Evolutionary conservation across 257 asterid genomes (phyloP), one percentile per base, ranked within the genome.

Genomic region (Solanum lignicaule): DNA sequence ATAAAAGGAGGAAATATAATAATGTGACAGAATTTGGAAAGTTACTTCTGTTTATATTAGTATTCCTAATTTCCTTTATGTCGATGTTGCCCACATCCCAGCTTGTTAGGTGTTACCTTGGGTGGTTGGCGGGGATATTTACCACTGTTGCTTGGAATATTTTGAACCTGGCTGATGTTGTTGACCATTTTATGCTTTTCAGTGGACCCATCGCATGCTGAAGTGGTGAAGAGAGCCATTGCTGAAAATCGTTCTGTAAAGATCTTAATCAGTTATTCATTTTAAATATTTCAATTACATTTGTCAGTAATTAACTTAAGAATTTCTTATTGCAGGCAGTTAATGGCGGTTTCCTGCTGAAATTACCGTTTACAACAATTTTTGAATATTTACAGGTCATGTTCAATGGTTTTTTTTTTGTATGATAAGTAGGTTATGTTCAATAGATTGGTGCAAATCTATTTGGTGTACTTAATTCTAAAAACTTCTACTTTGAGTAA

Each of bases 341-440:
- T 68, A 88, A 68, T 16, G 85, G 89, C 38, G 99, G 98, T 90
- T 75, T 68, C 89, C 93, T 95, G 88, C 83, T 97, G 93, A 97
- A 97, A 92, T 94, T 97, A 90, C 95, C 98, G 29, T 95, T 93
- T 58, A 95, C 99, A 35, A 95, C 99, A 74, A 96, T 97, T 79
- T 97, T 97, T 27, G 99, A 97, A 92, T 95, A 97, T 91, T 95
- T 94, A 71, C 99, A 97, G 99, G 99, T 95, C 85, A 82, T n/a
- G 35, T n/a, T 76, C 39, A 81, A 0, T 29, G 2, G 20, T 9
- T 3, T 29, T 20, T 7, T 20, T 15, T 14, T 5, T 9, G 18
- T 65, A 0, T 81, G 66, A 82, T 11, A 82, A 82, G 31, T 10
- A 82, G 86, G 43, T 52, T 31, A 29, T 82, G 43, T 46, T 48